phyloP scores from a whole-genome alignment of 345 rosid species.

The Eucalyptus virginea region DNA sequence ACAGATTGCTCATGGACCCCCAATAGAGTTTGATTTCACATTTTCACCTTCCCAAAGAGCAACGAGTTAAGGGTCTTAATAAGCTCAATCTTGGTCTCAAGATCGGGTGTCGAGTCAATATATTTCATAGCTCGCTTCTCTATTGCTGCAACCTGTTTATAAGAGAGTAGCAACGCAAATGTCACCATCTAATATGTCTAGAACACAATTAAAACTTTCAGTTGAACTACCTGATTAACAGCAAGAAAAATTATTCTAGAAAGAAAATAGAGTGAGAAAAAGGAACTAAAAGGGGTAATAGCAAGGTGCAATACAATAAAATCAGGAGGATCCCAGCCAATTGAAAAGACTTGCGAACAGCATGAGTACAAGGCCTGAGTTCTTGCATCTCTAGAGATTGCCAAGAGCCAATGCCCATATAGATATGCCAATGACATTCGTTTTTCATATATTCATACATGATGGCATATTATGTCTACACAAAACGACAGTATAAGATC shows the following conservation, averaged over 20 bases:
- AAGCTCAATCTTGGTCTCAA: slow-evolving; percentile 80
- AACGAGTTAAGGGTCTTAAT: slow-evolving; percentile 59
- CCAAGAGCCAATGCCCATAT: not conserved
- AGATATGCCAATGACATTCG: not conserved
- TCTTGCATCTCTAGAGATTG: not conserved
- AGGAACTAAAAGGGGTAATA: not conserved
- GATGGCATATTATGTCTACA: not conserved
- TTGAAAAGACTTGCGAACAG: not conserved
- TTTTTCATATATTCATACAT: not conserved
- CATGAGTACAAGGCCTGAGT: no score
- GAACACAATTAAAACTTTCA: not conserved
- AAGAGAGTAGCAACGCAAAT: not conserved
- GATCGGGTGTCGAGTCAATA: slow-evolving; percentile 82
- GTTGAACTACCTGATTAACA: not conserved
- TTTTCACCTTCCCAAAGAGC: slow-evolving; percentile 75
- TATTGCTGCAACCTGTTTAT: slow-evolving; percentile 76
- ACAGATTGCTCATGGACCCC: not conserved
- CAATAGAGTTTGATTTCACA: not conserved
- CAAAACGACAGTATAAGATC: not conserved
- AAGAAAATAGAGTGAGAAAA: not conserved
- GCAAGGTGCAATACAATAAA: not conserved
- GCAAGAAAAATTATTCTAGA: no score
- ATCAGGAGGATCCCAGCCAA: not conserved
- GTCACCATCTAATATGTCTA: not conserved
- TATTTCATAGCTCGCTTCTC: slow-evolving; percentile 95